Base-by-base conservation (phyloP, 257 asterid genomes). In the Scutellaria baicalensis region DNA sequence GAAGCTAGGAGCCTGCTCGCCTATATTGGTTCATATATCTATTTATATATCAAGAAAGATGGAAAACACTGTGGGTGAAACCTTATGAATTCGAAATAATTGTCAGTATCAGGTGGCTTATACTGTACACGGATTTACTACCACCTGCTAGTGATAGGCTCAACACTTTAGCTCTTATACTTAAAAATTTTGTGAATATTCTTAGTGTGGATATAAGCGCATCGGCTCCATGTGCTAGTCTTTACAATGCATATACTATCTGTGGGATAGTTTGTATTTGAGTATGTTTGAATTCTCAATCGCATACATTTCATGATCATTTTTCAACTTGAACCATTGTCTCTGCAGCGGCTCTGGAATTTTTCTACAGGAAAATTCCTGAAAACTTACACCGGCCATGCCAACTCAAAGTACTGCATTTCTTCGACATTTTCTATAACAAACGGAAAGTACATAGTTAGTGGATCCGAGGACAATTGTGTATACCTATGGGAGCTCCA, bases 401-500 rank as follows among this genome's bases (percentile, higher is more conserved):
- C 64, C 11, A 93, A 91, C 82, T 89, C 99, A 0, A 89, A 85
- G 78, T 91, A 68, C 82, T 88, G 97, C 79, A 71, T 88, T 21
- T 79, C 97, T 5, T 85, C 99, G 6, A 78, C 96, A 40, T 94
- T 91, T 66, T 94, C 97, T 16, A 73, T 89, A 64, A 89, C 99
- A 55, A 89, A 89, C 64, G 99, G 93, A 70, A 94, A 86, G 71
- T 94, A 88, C 85, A 88, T 94, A 20, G 97, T 89, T 50, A 84
- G 99, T 48, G 99, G 99, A 44, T 94, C 97, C 0, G 97, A 94
- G 84, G 98, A 94, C 73, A 86, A 89, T 51, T 75, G 81, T 36
- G 82, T 91, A 27, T 91, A 88, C 81, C 43, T 94, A 31, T 94
- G 96, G 97, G 99, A 94, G 78, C 97, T 94, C 36, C 99, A 94